phyloP scores from a whole-genome alignment of 352 stramenopile species.

The Stramenopiles sp. region DNA sequence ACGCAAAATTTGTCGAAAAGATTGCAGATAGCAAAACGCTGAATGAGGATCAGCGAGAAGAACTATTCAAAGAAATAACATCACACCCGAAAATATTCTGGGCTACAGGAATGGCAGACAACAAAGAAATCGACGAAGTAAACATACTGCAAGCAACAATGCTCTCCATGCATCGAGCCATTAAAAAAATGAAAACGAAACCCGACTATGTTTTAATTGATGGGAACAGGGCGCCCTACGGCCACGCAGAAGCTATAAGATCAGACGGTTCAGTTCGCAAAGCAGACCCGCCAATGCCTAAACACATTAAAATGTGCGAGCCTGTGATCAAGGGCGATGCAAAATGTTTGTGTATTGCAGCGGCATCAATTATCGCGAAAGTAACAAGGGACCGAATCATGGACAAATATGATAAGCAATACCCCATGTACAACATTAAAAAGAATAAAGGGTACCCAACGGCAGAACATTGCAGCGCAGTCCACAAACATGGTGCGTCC shows the following conservation, averaged over 20 bases:
- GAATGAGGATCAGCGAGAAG: conserved; percentile 70
- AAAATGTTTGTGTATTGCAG: conserved; percentile 83
- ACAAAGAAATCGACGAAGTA: conserved; percentile 83
- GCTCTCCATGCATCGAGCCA: conserved; percentile 73
- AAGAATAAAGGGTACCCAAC: conserved; percentile 96
- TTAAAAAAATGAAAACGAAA: conserved; percentile 36
- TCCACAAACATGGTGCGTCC: conserved; percentile 63
- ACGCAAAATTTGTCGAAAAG: conserved; percentile 48
- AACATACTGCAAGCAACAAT: conserved; percentile 96
- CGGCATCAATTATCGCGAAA: conserved; percentile 94
- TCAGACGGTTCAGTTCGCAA: background rate
- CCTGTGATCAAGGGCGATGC: conserved; percentile 80
- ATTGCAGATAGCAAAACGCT: conserved; percentile 88
- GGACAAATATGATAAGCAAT: conserved; percentile 69
- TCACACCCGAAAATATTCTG: conserved; percentile 50
- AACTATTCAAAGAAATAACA: conserved; percentile 62
- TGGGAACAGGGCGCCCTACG: conserved; percentile 54
- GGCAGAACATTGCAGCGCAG: conserved; percentile 58
- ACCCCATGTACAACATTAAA: conserved; percentile 72
- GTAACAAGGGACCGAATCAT: conserved; percentile 93
- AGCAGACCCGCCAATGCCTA: background rate
- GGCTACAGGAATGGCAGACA: conserved; percentile 37
- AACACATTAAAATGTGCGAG: conserved; percentile 39
- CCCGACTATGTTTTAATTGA: conserved; percentile 72
- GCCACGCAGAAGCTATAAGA: conserved; percentile 9